phyloP scores from a whole-genome alignment of 306 rosid genomes.

The Rosa chinensis region DNA sequence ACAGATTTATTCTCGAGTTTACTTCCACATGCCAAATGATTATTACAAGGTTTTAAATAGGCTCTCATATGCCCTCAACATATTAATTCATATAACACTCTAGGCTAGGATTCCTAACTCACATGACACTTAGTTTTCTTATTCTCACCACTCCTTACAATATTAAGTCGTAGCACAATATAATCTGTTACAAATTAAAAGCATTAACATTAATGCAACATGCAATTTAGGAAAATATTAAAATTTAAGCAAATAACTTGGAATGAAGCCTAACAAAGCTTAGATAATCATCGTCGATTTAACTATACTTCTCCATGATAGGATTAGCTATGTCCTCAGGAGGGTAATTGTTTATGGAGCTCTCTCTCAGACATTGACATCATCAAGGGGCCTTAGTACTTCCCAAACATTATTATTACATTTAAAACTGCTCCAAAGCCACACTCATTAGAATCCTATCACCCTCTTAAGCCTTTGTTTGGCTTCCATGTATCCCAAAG shows the following conservation, averaged over 20 bases:
- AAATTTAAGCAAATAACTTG: no score
- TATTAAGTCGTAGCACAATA: no score
- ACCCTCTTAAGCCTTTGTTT: conserved; percentile 75
- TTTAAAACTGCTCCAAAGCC: conserved; percentile 87
- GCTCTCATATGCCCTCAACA: no score
- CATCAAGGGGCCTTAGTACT: conserved; percentile 39
- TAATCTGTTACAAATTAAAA: no score
- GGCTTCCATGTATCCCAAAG: conserved; percentile 87
- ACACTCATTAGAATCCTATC: conserved; percentile 59
- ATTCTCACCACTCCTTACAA: no score
- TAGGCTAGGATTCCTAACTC: no score
- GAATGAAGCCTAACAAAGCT: not conserved
- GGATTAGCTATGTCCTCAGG: not conserved
- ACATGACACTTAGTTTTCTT: no score
- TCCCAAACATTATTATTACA: conserved; percentile 88
- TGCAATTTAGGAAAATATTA: not conserved
- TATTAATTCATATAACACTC: no score
- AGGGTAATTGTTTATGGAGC: not conserved
- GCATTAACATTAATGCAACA: no score
- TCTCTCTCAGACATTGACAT: not conserved
- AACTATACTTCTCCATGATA: not conserved
- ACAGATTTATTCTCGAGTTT: no score
- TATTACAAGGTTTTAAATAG: no score
- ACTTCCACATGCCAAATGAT: no score
- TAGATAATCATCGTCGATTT: not conserved